Conservation (phyloP, 2,329 filamentous ascomycete species). For the Hypoxylon sp. region DNA sequence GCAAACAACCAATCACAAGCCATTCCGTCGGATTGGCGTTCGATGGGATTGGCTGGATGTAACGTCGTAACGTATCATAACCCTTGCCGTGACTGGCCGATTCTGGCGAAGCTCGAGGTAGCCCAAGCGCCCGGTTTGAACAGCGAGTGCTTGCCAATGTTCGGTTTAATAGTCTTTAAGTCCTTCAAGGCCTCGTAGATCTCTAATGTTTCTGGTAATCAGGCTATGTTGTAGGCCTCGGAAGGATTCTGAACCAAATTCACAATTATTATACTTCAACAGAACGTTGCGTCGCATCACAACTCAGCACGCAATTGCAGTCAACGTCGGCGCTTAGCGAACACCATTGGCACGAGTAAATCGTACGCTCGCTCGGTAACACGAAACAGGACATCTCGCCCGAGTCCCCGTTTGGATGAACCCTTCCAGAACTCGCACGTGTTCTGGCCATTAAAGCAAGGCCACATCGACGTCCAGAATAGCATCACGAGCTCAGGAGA, state of each 20-base stretch:
- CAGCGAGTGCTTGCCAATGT: not conserved
- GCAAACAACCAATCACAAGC: constrained; percentile 27
- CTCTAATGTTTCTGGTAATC: not conserved
- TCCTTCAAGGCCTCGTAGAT: not conserved
- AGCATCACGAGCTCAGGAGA: constrained; percentile 60
- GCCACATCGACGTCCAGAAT: constrained; percentile 61
- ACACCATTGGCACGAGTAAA: constrained; percentile 45
- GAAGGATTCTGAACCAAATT: not conserved
- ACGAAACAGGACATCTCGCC: constrained; percentile 48
- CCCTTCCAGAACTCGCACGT: constrained; percentile 60
- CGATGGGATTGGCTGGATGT: constrained; percentile 8
- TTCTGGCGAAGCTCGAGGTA: not conserved
- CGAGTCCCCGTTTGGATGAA: constrained; percentile 63
- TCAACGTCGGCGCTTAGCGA: constrained; percentile 42
- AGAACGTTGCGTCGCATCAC: constrained; percentile 2
- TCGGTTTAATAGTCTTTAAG: not conserved
- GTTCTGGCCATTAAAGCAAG: constrained; percentile 59
- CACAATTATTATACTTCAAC: not conserved
- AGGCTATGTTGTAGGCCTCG: not conserved
- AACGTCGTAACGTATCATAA: constrained; percentile 13
- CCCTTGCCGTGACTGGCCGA: constrained; percentile 9
- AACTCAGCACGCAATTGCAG: not conserved
- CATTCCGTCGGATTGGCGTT: constrained; percentile 13
- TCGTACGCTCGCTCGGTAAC: constrained; percentile 42
- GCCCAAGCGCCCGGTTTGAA: not conserved